Evolutionary conservation across 768 basidiomycete genomes (phyloP).

Genomic region (Pulveroboletus sp.): DNA sequence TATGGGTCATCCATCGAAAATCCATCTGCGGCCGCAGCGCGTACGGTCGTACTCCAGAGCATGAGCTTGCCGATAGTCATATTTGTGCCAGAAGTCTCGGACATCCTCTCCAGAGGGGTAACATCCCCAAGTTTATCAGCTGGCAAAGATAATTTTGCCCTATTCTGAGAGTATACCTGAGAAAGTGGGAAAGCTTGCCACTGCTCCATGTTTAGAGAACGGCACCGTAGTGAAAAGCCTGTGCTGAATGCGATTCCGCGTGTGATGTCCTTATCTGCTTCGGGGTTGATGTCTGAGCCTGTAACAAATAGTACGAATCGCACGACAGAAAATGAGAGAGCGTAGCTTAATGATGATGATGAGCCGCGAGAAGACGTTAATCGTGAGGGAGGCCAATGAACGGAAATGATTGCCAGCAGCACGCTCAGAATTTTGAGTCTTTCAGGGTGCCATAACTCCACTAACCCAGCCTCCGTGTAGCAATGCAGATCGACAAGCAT

Average conservation of each 20-base stretch:
- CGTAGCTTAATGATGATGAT: constrained; percentile 51
- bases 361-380: constrained; percentile 20
- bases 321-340: constrained; percentile 52
- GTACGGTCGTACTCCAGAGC: constrained; percentile 47
- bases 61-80: constrained; percentile 42
- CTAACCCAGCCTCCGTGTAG: constrained; percentile 52
- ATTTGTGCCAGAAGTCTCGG: constrained; percentile 30
- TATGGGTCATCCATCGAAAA: constrained; percentile 66
- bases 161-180: constrained; percentile 36
- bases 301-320: constrained; percentile 66
- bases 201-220: constrained; percentile 35
- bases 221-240: constrained; percentile 51
- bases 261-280: constrained; percentile 57
- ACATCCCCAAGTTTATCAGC: constrained; percentile 47
- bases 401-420: constrained; percentile 40
- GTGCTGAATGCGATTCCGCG: constrained; percentile 64
- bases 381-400: constrained; percentile 10
- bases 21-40: constrained; percentile 59
- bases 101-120: constrained; percentile 37
- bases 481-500: constrained; percentile 43
- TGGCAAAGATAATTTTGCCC: constrained; percentile 53
- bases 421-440: constrained; percentile 51
- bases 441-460: constrained; percentile 64
- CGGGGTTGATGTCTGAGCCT: constrained; percentile 76
- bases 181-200: constrained; percentile 13